Base-by-base conservation (phyloP, 208 protist genomes). In the Wallacemonas rigidus region DNA sequence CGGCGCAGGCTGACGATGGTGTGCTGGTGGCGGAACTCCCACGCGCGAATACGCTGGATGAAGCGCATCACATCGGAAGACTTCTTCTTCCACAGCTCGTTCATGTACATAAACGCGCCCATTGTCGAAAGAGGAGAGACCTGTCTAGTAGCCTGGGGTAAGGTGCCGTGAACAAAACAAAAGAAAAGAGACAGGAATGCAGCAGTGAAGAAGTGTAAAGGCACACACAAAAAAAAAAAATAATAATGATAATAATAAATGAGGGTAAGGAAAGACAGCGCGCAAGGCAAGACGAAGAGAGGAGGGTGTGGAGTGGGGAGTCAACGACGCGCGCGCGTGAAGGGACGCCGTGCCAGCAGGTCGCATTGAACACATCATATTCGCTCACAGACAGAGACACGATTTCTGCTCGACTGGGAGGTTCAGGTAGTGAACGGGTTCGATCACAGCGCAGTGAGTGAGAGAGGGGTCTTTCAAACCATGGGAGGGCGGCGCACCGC, bases 61-160 rank as follows among this genome's bases (percentile, higher is more conserved):
- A 99, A 99, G 83, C 99, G 96, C 81, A 99, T 93, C 79, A 98
- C 98, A 95, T 99, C 99, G 86, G 95, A 99, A 95, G 99, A 99
- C 93, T 99, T 99, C 89, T 99, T 99, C 86, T 98, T 99, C 97
- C 98, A 99, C 44, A 99, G 85, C 90, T 99, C 99, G 68, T 99
- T 94, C 80, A 99, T 72, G 88, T 99, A 99, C 91, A 99, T 99
- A 95, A 99, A 99, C 62, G 99, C 98, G 57, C 99, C 99, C 98
- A 98, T 99, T 48, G 51, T 89, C 70, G 60, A 56, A 80, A 53
- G 39, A 50, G 54, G 47, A 7, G 50, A 39, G 14, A 15, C 17
- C 47, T 48, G 1, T 60, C 56, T 61, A 48, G 6, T 17, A 43
- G 36, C 2, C 1, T 55, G 44, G 43, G 8, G 43, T 45, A 57